Base-by-base conservation (phyloP, 345 rosid genomes). In the Eucalyptus cloeziana region DNA sequence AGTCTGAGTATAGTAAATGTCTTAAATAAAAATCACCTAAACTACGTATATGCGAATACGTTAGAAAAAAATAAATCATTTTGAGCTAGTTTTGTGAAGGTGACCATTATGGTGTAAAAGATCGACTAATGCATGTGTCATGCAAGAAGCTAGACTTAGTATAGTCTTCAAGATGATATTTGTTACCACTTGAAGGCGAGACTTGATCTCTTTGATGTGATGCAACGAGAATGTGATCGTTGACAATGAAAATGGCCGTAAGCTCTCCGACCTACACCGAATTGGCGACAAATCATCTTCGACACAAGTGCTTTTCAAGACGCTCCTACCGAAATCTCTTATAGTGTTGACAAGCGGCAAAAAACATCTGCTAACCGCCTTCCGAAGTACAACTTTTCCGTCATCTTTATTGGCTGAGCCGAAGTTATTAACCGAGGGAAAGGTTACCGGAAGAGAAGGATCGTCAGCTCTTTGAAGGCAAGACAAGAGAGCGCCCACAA, bases 401-500 rank as follows among this genome's bases (percentile, higher is more conserved):
- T 17, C 81, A 3, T 69, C 81, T 69, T 33, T 69, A 3, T 69
- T 69, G 81, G 37, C 44, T 33, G 44, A 69, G 25, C 44, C 19
- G 81, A 17, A 79, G 37, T 58, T 44, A 17, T 62, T 47, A n/a
- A 81, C 88, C 21, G 93, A 67, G 49, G 95, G 95, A 86, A 94
- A 92, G 15, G 92, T 88, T 86, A 93, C 31, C 10, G 95, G 91
- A 64, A 93, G 90, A 47, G 93, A 88, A 79, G 94, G 93, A 24
- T 90, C 62, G 17, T 94, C 93, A 27, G 91, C 94, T 52, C 94
- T 88, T 85, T 90, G 88, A 0, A 94, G 86, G 69, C 92, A 89
- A 31, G 94, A 94, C 37, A 94, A 85, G 54, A 92, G 93, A 25
- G 91, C 91, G 49, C 92, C 93, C 89, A 94, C 89, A 8, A 94